Percentiles rank a stretch among this genome's conserved stretches.
phyloP scores from a whole-genome alignment of 2,329 filamentous ascomycete species.

The Lojkania enalia region DNA sequence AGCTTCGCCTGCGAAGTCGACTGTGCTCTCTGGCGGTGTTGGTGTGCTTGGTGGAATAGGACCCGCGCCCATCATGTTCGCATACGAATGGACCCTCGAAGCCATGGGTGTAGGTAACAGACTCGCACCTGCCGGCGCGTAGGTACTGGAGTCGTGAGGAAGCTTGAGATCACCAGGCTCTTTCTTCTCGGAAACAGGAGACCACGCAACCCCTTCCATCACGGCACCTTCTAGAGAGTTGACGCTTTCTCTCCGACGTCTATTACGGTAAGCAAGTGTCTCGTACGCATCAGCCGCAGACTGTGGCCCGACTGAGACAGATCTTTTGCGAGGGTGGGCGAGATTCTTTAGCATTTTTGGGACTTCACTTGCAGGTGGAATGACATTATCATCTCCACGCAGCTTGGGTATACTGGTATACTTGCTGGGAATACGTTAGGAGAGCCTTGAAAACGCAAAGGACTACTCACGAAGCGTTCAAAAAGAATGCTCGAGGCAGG shows the following conservation, averaged over 20 bases:
- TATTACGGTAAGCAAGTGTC: constrained; percentile 86
- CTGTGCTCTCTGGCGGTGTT: constrained; percentile 36
- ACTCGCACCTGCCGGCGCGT: constrained; percentile 47
- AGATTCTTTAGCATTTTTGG: constrained; percentile 81
- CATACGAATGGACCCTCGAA: constrained; percentile 63
- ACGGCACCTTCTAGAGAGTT: constrained; percentile 45
- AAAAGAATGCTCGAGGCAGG: constrained; percentile 87
- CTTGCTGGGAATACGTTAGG: constrained; percentile 50
- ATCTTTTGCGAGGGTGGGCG: constrained; percentile 76
- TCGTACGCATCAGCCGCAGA: constrained; percentile 97
- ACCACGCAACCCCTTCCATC: constrained; percentile 31
- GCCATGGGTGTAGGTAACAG: constrained; percentile 53
- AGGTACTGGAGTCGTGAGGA: constrained; percentile 24
- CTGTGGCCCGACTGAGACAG: constrained; percentile 89
- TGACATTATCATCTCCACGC: constrained; percentile 79
- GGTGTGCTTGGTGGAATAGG: constrained; percentile 37
- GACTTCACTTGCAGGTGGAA: constrained; percentile 86
- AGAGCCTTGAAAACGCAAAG: neutral
- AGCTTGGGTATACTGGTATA: constrained; percentile 81
- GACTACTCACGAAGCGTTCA: constrained; percentile 69
- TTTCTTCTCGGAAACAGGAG: constrained; percentile 16
- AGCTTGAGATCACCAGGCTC: constrained; percentile 29
- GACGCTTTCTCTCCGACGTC: constrained; percentile 63
- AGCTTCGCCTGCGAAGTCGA: constrained; percentile 36
- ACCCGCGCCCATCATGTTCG: constrained; percentile 74